Base-by-base conservation (phyloP, 2,329 filamentous ascomycete species). In the Epichloe sibirici region DNA sequence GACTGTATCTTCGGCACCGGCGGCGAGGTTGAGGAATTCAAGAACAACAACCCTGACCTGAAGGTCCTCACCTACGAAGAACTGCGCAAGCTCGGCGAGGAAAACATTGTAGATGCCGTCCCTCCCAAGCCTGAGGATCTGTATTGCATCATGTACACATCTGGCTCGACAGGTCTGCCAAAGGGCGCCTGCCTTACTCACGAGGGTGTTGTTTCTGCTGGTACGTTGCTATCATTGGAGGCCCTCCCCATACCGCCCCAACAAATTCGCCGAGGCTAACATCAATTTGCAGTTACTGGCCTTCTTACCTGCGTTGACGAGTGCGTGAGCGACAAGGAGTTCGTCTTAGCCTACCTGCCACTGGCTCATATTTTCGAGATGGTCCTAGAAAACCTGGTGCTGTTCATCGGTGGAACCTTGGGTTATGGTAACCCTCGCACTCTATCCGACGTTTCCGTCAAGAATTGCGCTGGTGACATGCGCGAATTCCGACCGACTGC, bases 281-380 rank as follows among this genome's bases (percentile, higher is more conserved):
- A 7, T 4, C 5, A 17, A 4, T 17, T 21, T 28, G 3, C 51
- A 73, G 80, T 95, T 58, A 86, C 91, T 46, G 93, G 93, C 66
- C 81, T 95, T 45, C 81, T 85, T 63, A 78, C 79, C 43, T 83
- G 88, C 56, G 83, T 97, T 47, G 87, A 86, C 23, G 82, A 85
- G 54, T 85, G 85, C 62, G 80, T 97, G 48, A 85, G 83, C 55
- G 82, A 85, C 53, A 81, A 78, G 45, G 93, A 98, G 61, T 79
- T 79, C 45, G 76, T 97, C 44, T 78, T 98, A 45, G 89, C 90
- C 23, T 98, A 97, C 69, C 81, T 98, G 13, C 93, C 93, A 2
- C 83, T 95, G 51, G 90, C 93, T 2, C 93, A 98, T 66, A 97
- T 97, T 62, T 83, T 98, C 62, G 93, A 98, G 69, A 93, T 95